Evolutionary conservation across 2,329 filamentous ascomycete genomes (phyloP).

Genomic region (Hortaea werneckii): DNA sequence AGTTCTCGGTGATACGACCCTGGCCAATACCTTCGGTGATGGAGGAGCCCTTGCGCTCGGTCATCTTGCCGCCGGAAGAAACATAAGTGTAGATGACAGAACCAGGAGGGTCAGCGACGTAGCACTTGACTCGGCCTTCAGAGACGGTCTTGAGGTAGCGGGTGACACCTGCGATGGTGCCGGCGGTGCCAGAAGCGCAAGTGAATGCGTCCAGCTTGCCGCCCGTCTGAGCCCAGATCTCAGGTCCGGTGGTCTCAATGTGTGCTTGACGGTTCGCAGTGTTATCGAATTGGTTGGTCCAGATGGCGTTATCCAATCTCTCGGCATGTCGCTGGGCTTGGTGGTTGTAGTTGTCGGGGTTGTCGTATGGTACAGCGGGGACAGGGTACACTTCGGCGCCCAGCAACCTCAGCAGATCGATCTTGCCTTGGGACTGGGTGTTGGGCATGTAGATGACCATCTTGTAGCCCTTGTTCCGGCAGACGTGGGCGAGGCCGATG

Average conservation of each 20-base stretch:
- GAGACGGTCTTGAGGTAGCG: constrained; percentile 78
- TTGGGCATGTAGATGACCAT: constrained; percentile 99
- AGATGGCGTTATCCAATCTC: constrained; percentile 74
- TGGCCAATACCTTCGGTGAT: constrained; percentile 98
- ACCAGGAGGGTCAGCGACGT: constrained; percentile 87
- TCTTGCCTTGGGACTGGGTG: constrained; percentile 95
- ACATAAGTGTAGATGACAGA: constrained; percentile 91
- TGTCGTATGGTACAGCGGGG: constrained; percentile 88
- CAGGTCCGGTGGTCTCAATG: constrained; percentile 91
- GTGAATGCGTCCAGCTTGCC: constrained; percentile 89
- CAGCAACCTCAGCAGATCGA: constrained; percentile 80
- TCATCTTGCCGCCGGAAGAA: constrained; percentile 69
- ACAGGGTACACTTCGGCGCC: constrained; percentile 95
- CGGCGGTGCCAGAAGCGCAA: constrained; percentile 85
- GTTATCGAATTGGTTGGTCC: constrained; percentile 99
- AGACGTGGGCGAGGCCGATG: constrained; percentile 94
- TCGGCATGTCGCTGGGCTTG: constrained; percentile 89
- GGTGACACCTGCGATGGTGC: constrained; percentile 81
- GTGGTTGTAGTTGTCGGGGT: constrained; percentile 96
- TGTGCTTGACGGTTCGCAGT: constrained; percentile 86
- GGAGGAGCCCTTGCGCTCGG: constrained; percentile 71
- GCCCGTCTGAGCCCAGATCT: constrained; percentile 88
- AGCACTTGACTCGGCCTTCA: constrained; percentile 69
- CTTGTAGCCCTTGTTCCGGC: constrained; percentile 81
- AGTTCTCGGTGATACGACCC: constrained; percentile 90